These are phyloP conservation scores for Musa troglodytarum DNA, from an alignment of 176 grass and related monocot species.

Conservation along the genomic window DNA sequence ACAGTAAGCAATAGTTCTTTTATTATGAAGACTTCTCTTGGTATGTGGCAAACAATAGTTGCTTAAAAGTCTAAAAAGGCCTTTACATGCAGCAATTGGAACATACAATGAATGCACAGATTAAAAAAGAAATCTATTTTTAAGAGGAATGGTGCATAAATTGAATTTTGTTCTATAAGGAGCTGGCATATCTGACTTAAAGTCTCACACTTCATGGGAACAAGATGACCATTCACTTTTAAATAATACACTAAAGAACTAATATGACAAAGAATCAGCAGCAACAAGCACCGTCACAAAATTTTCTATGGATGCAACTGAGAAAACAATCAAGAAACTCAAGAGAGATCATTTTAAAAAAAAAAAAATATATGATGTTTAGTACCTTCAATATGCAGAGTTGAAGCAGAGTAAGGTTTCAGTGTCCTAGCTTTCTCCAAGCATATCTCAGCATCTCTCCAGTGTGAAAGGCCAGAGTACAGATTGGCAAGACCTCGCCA, in stretches of 20 bases:
- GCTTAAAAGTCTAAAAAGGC: background rate
- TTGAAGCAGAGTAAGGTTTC: constrained; percentile 58
- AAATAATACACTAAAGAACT: background rate
- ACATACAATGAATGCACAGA: background rate
- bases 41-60: background rate
- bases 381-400: constrained; percentile 67
- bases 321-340: background rate
- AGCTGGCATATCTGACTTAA: background rate
- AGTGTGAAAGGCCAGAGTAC: constrained; percentile 81
- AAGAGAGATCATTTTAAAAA: background rate
- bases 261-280: background rate
- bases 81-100: background rate
- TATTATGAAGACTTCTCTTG: too few relatives aligned
- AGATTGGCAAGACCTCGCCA: constrained; percentile 97
- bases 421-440: constrained; percentile 87
- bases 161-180: background rate
- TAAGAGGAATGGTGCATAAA: background rate
- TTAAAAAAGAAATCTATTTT: background rate
- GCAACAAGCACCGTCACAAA: constrained; percentile 6
- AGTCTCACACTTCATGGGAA: background rate
- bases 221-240: background rate
- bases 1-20: too few relatives aligned
- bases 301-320: constrained; percentile 1
- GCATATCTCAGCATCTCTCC: constrained; percentile 85
- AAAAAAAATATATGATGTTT: too few relatives aligned